Percentiles rank a stretch among this genome's conserved stretches.
phyloP scores from a whole-genome alignment of 2,329 filamentous ascomycete genomes.

The Verticillium nubilum region DNA sequence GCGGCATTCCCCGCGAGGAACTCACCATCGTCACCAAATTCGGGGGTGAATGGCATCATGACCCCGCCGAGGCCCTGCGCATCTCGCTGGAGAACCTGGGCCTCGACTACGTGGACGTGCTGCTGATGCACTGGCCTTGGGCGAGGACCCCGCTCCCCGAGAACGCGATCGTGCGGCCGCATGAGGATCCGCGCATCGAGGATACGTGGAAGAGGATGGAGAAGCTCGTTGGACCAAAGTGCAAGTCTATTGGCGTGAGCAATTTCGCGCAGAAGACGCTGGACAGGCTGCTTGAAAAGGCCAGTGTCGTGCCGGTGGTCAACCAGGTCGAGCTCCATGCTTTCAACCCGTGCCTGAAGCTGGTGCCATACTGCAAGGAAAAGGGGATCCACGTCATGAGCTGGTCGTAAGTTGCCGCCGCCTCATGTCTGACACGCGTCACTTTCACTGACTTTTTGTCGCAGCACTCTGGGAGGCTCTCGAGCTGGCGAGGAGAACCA shows the following conservation, averaged over 20 bases:
- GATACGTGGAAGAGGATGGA: slow-evolving; percentile 24
- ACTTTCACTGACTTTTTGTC: not conserved
- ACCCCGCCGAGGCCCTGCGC: slow-evolving; percentile 19
- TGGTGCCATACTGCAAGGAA: slow-evolving; percentile 22
- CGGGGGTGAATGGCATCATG: slow-evolving; percentile 21
- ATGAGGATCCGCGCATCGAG: slow-evolving; percentile 17
- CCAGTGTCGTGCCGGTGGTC: slow-evolving; percentile 20
- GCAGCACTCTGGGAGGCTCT: slow-evolving; percentile 9
- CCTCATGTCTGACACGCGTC: not conserved
- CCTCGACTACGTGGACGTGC: slow-evolving; percentile 25
- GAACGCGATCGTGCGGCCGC: slow-evolving; percentile 12
- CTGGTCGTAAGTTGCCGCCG: slow-evolving; percentile 16
- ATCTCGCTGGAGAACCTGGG: slow-evolving; percentile 19
- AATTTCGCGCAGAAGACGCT: slow-evolving; percentile 25
- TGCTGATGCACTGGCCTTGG: slow-evolving; percentile 23
- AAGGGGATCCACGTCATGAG: slow-evolving; percentile 25
- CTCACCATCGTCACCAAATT: slow-evolving; percentile 27
- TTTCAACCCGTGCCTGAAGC: slow-evolving; percentile 22
- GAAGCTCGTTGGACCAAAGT: slow-evolving; percentile 16
- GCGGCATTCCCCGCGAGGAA: slow-evolving; percentile 25
- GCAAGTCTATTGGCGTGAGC: slow-evolving; percentile 23
- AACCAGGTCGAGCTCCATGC: slow-evolving; percentile 28
- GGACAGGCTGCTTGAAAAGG: slow-evolving; percentile 17
- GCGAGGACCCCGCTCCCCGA: slow-evolving; percentile 17
- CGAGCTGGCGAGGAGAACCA: slow-evolving; percentile 3